These are phyloP conservation scores for Triglochin maritima DNA, from an alignment of 106 monocot genomes.

Conservation along the genomic window DNA sequence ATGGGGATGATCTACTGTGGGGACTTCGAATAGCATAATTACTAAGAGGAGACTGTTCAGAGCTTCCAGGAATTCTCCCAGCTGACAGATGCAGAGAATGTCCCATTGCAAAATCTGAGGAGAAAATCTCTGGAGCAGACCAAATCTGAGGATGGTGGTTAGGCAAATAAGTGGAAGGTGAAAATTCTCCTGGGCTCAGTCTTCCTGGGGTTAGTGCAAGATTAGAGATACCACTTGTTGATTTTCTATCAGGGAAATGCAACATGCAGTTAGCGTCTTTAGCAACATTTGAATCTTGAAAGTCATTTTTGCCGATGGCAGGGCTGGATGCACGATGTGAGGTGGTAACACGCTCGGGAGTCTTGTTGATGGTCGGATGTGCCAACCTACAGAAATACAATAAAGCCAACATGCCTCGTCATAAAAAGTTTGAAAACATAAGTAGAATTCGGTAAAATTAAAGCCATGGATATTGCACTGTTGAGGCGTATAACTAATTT, in stretches of 20 bases:
- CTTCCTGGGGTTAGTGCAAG: constrained; percentile 52
- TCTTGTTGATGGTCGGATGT: constrained; percentile 17
- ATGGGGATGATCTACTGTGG: constrained; percentile 43
- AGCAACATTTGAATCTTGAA: constrained; percentile 32
- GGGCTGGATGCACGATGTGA: constrained; percentile 22
- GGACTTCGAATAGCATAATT: constrained; percentile 34
- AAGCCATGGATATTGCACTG: too few species aligned
- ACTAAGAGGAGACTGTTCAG: constrained; percentile 33
- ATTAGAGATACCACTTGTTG: constrained; percentile 52
- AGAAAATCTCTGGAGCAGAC: constrained; percentile 43
- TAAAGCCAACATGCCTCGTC: neutral
- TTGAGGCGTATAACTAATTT: too few species aligned
- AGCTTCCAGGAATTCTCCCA: constrained; percentile 28
- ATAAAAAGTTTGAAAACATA: too few species aligned
- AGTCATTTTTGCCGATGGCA: constrained; percentile 18
- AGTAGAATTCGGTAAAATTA: too few species aligned
- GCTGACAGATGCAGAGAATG: constrained; percentile 33
- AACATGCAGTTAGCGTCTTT: constrained; percentile 37
- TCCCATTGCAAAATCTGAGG: constrained; percentile 21
- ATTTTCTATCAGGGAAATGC: constrained; percentile 56
- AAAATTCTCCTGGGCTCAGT: constrained; percentile 34
- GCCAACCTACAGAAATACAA: constrained; percentile 28
- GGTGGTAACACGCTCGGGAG: constrained; percentile 20
- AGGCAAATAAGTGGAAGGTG: constrained; percentile 10
- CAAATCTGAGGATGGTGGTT: constrained; percentile 31